Evolutionary conservation across 345 rosid species (phyloP).

Genomic region (Moricandia moricandioides): DNA sequence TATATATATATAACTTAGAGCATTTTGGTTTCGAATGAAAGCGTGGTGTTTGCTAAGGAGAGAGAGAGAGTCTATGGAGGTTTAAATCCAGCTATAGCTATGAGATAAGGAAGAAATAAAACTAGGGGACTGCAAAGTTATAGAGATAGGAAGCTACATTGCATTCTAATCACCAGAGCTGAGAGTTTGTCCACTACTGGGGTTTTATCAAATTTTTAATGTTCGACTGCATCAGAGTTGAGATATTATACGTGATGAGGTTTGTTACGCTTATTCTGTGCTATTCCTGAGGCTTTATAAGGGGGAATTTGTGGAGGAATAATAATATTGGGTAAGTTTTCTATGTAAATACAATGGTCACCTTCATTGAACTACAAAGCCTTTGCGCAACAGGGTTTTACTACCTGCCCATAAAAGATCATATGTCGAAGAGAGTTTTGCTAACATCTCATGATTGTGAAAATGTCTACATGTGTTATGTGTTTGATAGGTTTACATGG

Average conservation of each 20-base stretch:
- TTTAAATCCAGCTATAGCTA: neutral
- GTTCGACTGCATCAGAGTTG: conserved; percentile 15
- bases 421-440: neutral
- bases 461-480: neutral
- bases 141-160: conserved; percentile 14
- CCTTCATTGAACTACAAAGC: neutral
- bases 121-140: neutral
- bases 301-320: neutral
- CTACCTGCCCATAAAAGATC: neutral
- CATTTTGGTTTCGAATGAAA: neutral
- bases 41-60: neutral
- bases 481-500: neutral
- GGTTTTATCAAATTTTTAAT: neutral
- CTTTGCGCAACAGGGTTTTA: neutral
- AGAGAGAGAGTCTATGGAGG: conserved; percentile 10
- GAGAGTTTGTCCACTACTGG: conserved; percentile 17
- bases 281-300: neutral
- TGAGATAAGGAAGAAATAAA: neutral
- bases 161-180: neutral
- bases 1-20: too few species aligned
- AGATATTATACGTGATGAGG: neutral
- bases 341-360: neutral
- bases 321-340: neutral
- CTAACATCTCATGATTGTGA: neutral
- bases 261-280: neutral